Percentiles rank a stretch among this genome's conserved stretches.
phyloP scores from a whole-genome alignment of 805 yeast species.

The Lipomyces yamadae region DNA sequence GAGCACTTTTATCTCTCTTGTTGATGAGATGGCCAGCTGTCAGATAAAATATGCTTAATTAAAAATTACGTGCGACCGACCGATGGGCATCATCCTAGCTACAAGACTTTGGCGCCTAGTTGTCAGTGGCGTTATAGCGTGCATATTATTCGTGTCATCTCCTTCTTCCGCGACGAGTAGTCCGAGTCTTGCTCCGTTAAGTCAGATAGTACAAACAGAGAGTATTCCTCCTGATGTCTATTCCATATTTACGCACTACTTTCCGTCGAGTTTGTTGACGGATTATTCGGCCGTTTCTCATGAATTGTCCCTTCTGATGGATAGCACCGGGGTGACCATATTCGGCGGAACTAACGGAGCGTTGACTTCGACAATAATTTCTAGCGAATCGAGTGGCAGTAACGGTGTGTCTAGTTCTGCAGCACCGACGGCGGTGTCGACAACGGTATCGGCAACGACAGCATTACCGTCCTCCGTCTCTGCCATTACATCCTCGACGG shows the following conservation, averaged over 20 bases:
- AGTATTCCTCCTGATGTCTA: slow-evolving; percentile 23
- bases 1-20: too few species aligned
- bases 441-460: neutral
- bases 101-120: neutral
- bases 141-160: neutral
- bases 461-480: neutral
- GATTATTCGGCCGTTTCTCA: slow-evolving; percentile 19
- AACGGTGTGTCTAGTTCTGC: neutral
- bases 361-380: neutral
- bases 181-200: slow-evolving; percentile 10
- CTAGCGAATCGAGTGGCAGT: neutral
- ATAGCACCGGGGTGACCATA: slow-evolving; percentile 19
- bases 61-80: too few species aligned
- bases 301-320: slow-evolving; percentile 13
- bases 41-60: neutral
- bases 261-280: slow-evolving; percentile 29
- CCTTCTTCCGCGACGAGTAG: neutral
- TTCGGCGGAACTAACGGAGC: neutral
- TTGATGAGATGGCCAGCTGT: too few species aligned
- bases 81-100: too few species aligned
- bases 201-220: slow-evolving; percentile 11
- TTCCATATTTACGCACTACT: slow-evolving; percentile 28
- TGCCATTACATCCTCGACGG: neutral
- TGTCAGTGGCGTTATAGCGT: neutral
- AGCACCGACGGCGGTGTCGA: neutral